Base-by-base conservation (phyloP, 164 flowering plant species). In the Umbellularia californica region DNA sequence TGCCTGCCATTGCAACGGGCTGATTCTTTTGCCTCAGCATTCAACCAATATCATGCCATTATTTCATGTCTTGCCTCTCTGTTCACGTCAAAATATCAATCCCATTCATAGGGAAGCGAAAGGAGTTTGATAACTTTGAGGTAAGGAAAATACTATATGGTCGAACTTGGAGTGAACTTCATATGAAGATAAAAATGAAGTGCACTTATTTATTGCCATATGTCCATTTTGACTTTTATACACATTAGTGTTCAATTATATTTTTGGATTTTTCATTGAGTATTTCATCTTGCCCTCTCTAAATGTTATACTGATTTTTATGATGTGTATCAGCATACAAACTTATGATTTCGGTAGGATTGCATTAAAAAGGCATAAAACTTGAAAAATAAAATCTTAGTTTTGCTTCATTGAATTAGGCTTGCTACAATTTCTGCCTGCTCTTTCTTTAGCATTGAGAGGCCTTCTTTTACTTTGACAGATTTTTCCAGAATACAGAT, bases 401-500 rank as follows among this genome's bases (percentile, higher is more conserved):
- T 58, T 62, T 72, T 62, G 52, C 5, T 72, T 30, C 41, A 17
- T 22, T 19, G 50, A 41, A 12, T 41, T 9, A 63, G 14, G 41
- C 51, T 17, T 13, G 11, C 20, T 63, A 11, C 15, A 5, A 2
- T 58, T 58, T 58, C 17, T 9, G 22, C 19, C 19, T 20, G 27
- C 74, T 50, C 3, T 55, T 65, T 47, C 11, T 67, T 67, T 67
- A 6, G 41, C 24, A 28, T 60, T 17, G 68, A 67, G 22, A 50
- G 33, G 5, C 3, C 12, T 64, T 22, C 12, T 64, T 22, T 64
- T 71, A 6, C 65, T 25, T 71, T 58, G 75, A 19, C 92, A 95
- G 97, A 65, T 92, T 71, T 93, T 90, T 76, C 99, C 99, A 41
- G 96, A 90, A 50, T 95, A 90, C 79, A 88, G 97, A 75, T 95